These are phyloP conservation scores for Yamagishiella unicocca DNA, from an alignment of 139 green algal genomes.

Conservation along the genomic window DNA sequence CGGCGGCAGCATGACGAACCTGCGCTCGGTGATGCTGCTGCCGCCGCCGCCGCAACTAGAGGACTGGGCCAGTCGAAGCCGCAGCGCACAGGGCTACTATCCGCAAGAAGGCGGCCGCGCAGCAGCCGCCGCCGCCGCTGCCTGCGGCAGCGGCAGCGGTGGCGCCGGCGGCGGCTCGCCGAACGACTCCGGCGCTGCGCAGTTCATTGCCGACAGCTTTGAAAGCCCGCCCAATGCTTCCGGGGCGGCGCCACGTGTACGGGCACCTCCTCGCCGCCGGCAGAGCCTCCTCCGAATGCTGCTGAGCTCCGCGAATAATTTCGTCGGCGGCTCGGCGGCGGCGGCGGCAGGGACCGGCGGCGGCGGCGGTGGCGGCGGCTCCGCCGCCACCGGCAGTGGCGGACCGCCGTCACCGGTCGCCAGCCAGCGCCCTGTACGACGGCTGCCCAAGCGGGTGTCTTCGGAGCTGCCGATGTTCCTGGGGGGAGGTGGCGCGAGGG, in stretches of 20 bases:
- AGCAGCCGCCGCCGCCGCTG: neutral
- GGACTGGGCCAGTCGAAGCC: neutral
- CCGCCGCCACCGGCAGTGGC: neutral
- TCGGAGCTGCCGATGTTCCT: constrained; percentile 2
- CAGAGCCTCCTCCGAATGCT: neutral
- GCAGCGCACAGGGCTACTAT: too few relatives aligned
- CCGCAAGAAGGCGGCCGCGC: too few relatives aligned
- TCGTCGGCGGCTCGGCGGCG: neutral
- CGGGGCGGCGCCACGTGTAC: neutral
- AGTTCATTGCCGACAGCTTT: neutral
- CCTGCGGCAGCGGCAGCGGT: neutral
- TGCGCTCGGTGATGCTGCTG: neutral
- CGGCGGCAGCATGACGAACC: neutral
- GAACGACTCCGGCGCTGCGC: neutral
- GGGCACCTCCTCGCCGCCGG: neutral
- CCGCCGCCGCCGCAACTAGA: neutral
- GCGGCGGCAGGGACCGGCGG: neutral
- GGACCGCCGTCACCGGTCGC: too few relatives aligned
- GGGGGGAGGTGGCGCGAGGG: neutral
- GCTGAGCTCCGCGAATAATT: neutral
- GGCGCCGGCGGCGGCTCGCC: neutral
- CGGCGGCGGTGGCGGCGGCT: neutral
- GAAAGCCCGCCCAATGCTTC: neutral
- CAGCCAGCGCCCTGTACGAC: too few relatives aligned
- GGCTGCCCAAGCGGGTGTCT: constrained; percentile 16